Evolutionary conservation across 345 rosid species (phyloP).

Genomic region (Anastatica hierochuntica): DNA sequence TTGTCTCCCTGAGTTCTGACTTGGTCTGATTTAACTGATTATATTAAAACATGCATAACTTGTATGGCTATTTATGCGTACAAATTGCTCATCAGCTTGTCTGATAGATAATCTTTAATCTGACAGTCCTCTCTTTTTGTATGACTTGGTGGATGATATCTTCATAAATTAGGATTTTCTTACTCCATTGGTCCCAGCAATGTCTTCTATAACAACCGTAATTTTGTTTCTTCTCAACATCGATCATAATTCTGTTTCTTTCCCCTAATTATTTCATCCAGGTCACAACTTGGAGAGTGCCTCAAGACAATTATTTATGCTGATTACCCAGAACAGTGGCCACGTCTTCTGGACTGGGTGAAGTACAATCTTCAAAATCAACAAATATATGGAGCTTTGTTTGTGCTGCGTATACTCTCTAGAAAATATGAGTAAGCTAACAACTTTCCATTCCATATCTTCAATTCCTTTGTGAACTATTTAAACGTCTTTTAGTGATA

Average conservation of each 20-base stretch:
- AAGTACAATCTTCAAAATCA: slow-evolving; percentile 81
- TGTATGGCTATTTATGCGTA: not conserved
- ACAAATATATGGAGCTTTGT: slow-evolving; percentile 85
- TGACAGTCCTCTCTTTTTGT: not conserved
- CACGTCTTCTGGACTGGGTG: slow-evolving; percentile 89
- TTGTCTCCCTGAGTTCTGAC: not conserved
- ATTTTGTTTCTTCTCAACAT: not conserved
- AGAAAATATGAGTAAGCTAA: slow-evolving; percentile 89
- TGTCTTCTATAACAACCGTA: not conserved
- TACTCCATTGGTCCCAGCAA: not conserved
- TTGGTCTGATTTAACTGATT: not conserved
- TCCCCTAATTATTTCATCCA: slow-evolving; percentile 17
- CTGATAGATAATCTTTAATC: not conserved
- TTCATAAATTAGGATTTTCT: not conserved
- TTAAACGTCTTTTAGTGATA: slow-evolving; percentile 3
- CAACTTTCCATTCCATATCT: not conserved
- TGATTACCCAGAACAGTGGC: slow-evolving; percentile 99
- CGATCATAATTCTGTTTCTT: not conserved
- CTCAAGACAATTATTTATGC: slow-evolving; percentile 87
- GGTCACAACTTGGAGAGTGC: slow-evolving; percentile 97
- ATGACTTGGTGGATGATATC: not conserved
- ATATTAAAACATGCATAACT: not conserved
- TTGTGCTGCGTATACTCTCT: slow-evolving; percentile 83
- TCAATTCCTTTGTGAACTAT: not conserved
- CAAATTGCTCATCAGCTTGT: not conserved